phyloP scores from a whole-genome alignment of 768 basidiomycete genomes.

The Leucocoprinus leucothites region DNA sequence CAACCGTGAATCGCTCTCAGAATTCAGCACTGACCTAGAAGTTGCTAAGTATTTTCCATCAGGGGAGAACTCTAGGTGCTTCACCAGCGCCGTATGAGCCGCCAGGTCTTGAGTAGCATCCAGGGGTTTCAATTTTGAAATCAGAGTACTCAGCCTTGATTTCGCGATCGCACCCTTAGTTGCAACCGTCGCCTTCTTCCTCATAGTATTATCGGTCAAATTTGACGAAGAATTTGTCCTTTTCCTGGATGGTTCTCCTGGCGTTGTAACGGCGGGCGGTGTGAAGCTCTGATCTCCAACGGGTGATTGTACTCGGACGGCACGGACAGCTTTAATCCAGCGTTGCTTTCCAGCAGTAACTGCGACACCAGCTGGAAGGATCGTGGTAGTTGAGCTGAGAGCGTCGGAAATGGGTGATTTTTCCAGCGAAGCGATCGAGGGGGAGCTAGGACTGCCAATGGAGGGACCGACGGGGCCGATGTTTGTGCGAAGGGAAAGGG shows the following conservation, averaged over 20 bases:
- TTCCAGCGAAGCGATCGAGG: slow-evolving; percentile 18
- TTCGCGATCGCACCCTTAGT: slow-evolving; percentile 9
- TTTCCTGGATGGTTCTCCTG: slow-evolving; percentile 7
- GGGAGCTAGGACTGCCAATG: slow-evolving; percentile 16
- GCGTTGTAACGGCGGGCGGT: neutral
- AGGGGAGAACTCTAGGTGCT: slow-evolving; percentile 74
- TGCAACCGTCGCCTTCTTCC: neutral
- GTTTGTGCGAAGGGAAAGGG: slow-evolving; percentile 6
- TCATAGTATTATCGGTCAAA: neutral
- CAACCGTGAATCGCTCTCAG: neutral
- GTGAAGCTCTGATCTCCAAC: neutral
- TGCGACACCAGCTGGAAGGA: slow-evolving; percentile 13
- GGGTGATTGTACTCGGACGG: slow-evolving; percentile 35
- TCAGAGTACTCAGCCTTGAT: slow-evolving; percentile 53
- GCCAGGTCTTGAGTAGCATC: slow-evolving; percentile 57
- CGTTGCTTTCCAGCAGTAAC: slow-evolving; percentile 34
- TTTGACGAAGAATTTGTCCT: slow-evolving; percentile 12
- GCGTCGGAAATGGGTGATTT: slow-evolving; percentile 13
- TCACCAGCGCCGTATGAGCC: slow-evolving; percentile 64
- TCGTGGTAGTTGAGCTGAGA: neutral
- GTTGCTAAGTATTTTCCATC: slow-evolving; percentile 74
- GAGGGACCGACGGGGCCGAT: slow-evolving; percentile 6
- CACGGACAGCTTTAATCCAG: slow-evolving; percentile 42
- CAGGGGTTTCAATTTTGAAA: slow-evolving; percentile 54
- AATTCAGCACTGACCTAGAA: slow-evolving; percentile 44